Conservation (phyloP, 805 yeast genomes). For the Cyberlindnera nakhonratchasimensis region DNA sequence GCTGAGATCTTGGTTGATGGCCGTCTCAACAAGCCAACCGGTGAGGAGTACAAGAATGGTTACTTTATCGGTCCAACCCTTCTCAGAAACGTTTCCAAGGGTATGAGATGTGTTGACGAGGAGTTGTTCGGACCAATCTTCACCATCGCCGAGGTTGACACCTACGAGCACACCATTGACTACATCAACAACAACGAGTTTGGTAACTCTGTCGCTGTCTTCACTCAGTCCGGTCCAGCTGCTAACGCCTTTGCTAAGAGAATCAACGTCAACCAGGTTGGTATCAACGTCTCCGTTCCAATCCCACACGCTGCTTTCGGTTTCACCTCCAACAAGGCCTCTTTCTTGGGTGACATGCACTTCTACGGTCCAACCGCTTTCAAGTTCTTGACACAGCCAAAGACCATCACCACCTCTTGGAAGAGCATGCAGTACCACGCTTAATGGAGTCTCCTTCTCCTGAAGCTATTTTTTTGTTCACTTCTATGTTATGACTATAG, state of each 20-base stretch:
- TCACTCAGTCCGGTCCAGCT: slow-evolving; percentile 65
- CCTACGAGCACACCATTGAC: slow-evolving; percentile 65
- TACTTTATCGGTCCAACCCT: slow-evolving; percentile 74
- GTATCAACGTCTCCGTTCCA: slow-evolving; percentile 75
- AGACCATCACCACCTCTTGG: slow-evolving; percentile 74
- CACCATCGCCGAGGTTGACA: slow-evolving; percentile 55
- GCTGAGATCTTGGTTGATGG: slow-evolving; percentile 65
- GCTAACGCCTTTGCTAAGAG: slow-evolving; percentile 65
- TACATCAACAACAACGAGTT: slow-evolving; percentile 54
- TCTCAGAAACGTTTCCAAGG: slow-evolving; percentile 57
- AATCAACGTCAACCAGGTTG: slow-evolving; percentile 74
- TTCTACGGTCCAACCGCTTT: slow-evolving; percentile 77
- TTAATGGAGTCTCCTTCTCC: too few species aligned
- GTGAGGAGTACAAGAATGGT: slow-evolving; percentile 48
- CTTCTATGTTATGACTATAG: neutral
- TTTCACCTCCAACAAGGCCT: slow-evolving; percentile 74
- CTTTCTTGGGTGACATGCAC: slow-evolving; percentile 77
- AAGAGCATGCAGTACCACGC: slow-evolving; percentile 30
- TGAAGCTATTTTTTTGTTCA: neutral
- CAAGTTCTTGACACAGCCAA: slow-evolving; percentile 69
- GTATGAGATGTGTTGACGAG: slow-evolving; percentile 68
- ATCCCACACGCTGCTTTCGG: slow-evolving; percentile 82
- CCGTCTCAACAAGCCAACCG: slow-evolving; percentile 34
- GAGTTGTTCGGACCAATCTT: slow-evolving; percentile 79
- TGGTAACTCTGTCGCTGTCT: slow-evolving; percentile 73